These are phyloP conservation scores for Helminthosporium solani DNA, from an alignment of 2,329 filamentous ascomycete species.

Conservation along the genomic window DNA sequence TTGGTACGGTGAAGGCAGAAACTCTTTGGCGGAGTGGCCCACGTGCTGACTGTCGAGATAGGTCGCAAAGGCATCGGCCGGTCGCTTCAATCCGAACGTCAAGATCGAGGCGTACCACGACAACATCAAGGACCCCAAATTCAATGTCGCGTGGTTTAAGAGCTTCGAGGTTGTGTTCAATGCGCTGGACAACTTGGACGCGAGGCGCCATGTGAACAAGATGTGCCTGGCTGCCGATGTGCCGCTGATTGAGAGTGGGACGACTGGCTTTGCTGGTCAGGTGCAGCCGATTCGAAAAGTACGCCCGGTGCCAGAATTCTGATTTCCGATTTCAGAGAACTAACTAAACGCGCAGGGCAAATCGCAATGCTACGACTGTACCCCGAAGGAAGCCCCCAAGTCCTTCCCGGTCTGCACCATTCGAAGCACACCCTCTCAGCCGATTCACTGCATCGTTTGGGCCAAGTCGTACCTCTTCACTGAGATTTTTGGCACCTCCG, in stretches of 20 bases:
- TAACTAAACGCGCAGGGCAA: constrained; percentile 54
- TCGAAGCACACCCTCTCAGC: constrained; percentile 90
- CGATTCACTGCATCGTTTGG: constrained; percentile 99
- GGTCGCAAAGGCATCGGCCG: constrained; percentile 90
- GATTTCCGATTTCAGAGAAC: background rate
- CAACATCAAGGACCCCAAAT: constrained; percentile 88
- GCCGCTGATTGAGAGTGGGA: constrained; percentile 92
- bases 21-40: constrained; percentile 3
- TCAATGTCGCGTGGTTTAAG: constrained; percentile 86
- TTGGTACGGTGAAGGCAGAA: constrained; percentile 57
- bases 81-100: constrained; percentile 84
- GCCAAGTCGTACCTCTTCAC: constrained; percentile 94
- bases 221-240: constrained; percentile 94
- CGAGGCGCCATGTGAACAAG: constrained; percentile 89
- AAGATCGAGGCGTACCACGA: constrained; percentile 87
- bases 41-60: constrained; percentile 41
- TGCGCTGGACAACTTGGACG: constrained; percentile 92
- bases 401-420: constrained; percentile 97
- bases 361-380: constrained; percentile 96
- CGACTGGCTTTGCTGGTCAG: constrained; percentile 95
- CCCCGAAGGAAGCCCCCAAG: constrained; percentile 84
- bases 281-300: constrained; percentile 93
- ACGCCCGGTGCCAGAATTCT: constrained; percentile 3
- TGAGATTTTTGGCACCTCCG: constrained; percentile 89
- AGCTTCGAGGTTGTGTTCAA: constrained; percentile 89